Base-by-base conservation (phyloP, 441 rosid genomes). In the Aquilaria agallochum region DNA sequence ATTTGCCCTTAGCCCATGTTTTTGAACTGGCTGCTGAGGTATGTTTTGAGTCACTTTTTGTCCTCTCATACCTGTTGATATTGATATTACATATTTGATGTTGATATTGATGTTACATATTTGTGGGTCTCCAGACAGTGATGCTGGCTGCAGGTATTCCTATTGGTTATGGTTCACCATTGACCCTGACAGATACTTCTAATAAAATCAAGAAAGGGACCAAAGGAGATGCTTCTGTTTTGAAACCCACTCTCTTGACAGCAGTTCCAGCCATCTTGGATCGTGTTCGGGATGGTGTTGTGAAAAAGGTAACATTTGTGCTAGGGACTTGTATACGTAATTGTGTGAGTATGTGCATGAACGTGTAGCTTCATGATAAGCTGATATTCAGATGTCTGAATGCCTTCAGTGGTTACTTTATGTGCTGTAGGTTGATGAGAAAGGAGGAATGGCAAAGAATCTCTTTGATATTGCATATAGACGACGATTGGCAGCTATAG, bases 11-110 rank as follows among this genome's bases (percentile, higher is more conserved):
- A 62, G 97, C 97, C 71, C 98, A 94, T 84, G 97, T 94, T 71
- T 84, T 94, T 61, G 97, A 94, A 67, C 80, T 94, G 66, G 97
- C 84, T 59, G 96, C 95, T 71, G 98, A 89, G 97, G 98, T 90
- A 65, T 36, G 57, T 60, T 63, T 30, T 58, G 32, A 45, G 14
- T 65, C 60, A 40, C 31, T 27, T 49, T 64, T 44, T 56, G 45
- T 70, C 52, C 74, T 74, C 64, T 5, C 40, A 52, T 32, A 50
- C 14, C 55, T 47, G 53, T 58, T 12, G 40, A 50, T 45, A 63
- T 68, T 58, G 68, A 49, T 64, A 68, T 67, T 56, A 74, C 52
- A 14, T 27, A 52, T 58, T 42, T 68, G 31, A 20, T 47, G 53
- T 58, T 12, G 40, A 50, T 45, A 63, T 68, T 58, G 68, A 49